Conservation (phyloP, 1,284 basidiomycete species). For the Gastroboletus turbinatus region DNA sequence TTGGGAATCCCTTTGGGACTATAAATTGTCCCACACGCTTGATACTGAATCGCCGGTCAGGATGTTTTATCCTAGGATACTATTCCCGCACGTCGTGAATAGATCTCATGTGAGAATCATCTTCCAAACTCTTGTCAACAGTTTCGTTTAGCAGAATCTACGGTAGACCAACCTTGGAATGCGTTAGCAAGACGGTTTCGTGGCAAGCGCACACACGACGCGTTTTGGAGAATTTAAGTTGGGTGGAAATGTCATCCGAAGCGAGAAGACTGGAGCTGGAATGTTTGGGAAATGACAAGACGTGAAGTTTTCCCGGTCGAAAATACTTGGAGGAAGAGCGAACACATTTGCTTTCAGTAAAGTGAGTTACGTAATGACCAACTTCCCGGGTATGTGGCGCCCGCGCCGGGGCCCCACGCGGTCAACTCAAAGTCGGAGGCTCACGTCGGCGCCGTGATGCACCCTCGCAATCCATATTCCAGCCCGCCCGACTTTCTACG, state of each 20-base stretch:
- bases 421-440: neutral
- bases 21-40: neutral
- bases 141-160: neutral
- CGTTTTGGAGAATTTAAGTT: too few species aligned
- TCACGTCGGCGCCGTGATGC: conserved; percentile 45
- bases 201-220: too few species aligned
- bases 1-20: neutral
- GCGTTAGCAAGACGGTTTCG: too few species aligned
- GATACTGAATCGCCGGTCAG: too few species aligned
- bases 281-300: too few species aligned
- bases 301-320: too few species aligned
- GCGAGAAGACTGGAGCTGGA: too few species aligned
- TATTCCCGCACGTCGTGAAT: too few species aligned
- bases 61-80: neutral
- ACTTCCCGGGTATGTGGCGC: neutral
- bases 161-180: neutral
- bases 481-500: conserved; percentile 61
- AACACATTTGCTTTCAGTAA: too few species aligned
- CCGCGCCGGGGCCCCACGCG: too few species aligned
- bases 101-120: neutral
- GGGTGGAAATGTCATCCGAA: too few species aligned
- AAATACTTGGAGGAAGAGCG: too few species aligned
- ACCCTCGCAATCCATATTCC: conserved; percentile 58
- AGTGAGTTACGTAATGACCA: neutral
- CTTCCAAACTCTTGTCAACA: neutral